A percentile compares a stretch with the other conserved stretches of the same genome.
Evolutionary conservation across 257 asterid species (phyloP).

Genomic region (Fraxinus excelsior): DNA sequence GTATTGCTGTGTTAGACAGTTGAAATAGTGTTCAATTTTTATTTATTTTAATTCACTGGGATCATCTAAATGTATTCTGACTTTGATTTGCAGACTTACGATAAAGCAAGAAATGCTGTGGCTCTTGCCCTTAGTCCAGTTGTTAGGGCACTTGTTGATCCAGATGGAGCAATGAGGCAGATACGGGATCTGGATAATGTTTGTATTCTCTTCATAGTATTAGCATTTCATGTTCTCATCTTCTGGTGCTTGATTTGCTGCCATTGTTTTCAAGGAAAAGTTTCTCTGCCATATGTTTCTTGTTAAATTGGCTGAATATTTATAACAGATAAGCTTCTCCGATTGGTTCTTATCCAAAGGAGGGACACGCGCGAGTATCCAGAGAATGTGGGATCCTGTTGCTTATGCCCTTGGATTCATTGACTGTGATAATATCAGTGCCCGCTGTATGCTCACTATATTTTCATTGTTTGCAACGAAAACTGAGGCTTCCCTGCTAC

Average conservation of each 20-base stretch:
- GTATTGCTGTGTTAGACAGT: conserved; percentile 18
- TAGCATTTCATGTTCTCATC: conserved; percentile 6
- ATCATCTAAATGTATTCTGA: conserved; percentile 21
- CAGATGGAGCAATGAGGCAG: conserved; percentile 88
- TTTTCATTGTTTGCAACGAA: conserved; percentile 95
- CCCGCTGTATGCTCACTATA: conserved; percentile 99
- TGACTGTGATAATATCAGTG: conserved; percentile 96
- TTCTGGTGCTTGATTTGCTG: conserved; percentile 16
- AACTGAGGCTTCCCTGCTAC: conserved; percentile 97
- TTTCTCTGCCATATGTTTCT: conserved; percentile 2
- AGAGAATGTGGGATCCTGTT: conserved; percentile 99
- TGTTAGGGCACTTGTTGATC: conserved; percentile 96
- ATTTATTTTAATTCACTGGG: background rate
- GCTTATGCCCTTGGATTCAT: conserved; percentile 99
- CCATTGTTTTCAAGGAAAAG: conserved; percentile 10
- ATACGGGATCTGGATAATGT: conserved; percentile 83
- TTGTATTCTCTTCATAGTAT: conserved; percentile 32
- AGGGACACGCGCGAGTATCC: conserved; percentile 90
- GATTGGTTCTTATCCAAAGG: conserved; percentile 98
- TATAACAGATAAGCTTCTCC: conserved; percentile 85
- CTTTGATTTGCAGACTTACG: conserved; percentile 64
- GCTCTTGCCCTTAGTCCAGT: conserved; percentile 99
- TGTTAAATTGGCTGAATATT: conserved; percentile 20
- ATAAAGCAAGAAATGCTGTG: conserved; percentile 95
- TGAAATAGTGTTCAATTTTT: background rate